These are phyloP conservation scores for Acanthamoeba culbertsoni DNA, from an alignment of 208 protist species.

Conservation along the genomic window DNA sequence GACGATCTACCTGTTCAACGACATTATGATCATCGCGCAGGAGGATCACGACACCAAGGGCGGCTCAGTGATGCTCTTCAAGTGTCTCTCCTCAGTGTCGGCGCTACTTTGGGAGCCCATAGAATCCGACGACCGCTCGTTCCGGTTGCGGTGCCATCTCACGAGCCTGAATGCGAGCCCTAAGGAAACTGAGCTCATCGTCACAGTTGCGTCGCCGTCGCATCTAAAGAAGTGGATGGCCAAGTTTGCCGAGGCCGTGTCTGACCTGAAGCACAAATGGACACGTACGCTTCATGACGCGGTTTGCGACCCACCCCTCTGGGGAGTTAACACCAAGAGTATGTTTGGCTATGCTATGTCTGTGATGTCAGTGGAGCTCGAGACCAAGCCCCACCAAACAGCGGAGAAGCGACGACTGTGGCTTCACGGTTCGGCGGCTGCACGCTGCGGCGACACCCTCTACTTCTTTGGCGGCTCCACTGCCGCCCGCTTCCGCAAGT, in stretches of 20 bases:
- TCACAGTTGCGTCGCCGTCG: background rate
- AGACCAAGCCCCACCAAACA: background rate
- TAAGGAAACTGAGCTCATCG: background rate
- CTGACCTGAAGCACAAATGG: slow-evolving; percentile 6
- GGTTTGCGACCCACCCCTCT: background rate
- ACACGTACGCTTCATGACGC: background rate
- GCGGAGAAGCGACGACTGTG: background rate
- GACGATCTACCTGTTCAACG: slow-evolving; percentile 39
- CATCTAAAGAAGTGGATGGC: background rate
- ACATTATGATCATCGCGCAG: slow-evolving; percentile 32
- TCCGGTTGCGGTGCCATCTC: background rate
- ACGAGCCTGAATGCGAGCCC: background rate
- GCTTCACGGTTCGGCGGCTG: background rate
- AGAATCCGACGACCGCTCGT: background rate
- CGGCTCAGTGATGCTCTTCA: background rate
- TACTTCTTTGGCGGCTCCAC: slow-evolving; percentile 30
- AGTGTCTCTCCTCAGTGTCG: background rate
- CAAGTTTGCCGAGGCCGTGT: slow-evolving; percentile 10
- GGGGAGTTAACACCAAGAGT: no score
- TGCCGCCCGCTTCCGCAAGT: background rate
- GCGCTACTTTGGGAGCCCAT: background rate
- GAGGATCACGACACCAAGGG: background rate
- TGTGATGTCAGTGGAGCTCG: background rate
- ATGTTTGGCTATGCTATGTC: no score
- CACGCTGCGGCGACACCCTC: background rate